Evolutionary conservation across 2,329 filamentous ascomycete species (phyloP), one percentile per base, ranked within the genome.

Genomic region (Sporothrix luriei): DNA sequence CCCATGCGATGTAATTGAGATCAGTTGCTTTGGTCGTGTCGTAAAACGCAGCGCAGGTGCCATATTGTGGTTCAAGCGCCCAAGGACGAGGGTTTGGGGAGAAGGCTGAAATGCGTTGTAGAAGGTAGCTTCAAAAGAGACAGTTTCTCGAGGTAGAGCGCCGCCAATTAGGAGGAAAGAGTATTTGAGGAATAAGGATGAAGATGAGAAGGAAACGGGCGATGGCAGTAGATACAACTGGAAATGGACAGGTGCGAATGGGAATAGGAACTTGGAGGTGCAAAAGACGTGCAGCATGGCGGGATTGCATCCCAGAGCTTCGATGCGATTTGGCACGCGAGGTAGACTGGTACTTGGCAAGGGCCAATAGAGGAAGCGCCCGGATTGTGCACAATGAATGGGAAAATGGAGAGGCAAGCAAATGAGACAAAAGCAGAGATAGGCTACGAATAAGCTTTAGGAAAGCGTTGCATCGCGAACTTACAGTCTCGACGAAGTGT

Each of bases 401-500:
- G 6, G 57, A 13, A 2, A 46, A 33, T 19, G 33, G 24, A 16
- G 26, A 51, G 5, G 26, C n/a, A 29, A 10, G 46, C 1, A 64
- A 33, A 52, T n/a, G 13, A 54, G 29, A 21, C n/a, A 29, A 62
- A 21, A n/a, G 29, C n/a, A 66, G 14, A 65, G 38, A 67, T 11
- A 59, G 33, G 66, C 46, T 64, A 57, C 46, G 46, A n/a, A 33
- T 14, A 26, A 48, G 24, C 33, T 38, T 13, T 13, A 9, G 21
- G 16, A 29, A 54, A 26, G 52, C n/a, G 46, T 29, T 43, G 29
- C 38, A 64, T 54, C 26, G 38, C 11, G 24, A 71, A 84, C 87
- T 81, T 82, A 90, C 87, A 72, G 79, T 97, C 83, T 98, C 94
- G 77, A 98, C 94, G 79, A 99, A 99, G 82, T 99, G 95, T 81